Base-by-base conservation (phyloP, 2,329 filamentous ascomycete genomes). In the Pyricularia grisea region DNA sequence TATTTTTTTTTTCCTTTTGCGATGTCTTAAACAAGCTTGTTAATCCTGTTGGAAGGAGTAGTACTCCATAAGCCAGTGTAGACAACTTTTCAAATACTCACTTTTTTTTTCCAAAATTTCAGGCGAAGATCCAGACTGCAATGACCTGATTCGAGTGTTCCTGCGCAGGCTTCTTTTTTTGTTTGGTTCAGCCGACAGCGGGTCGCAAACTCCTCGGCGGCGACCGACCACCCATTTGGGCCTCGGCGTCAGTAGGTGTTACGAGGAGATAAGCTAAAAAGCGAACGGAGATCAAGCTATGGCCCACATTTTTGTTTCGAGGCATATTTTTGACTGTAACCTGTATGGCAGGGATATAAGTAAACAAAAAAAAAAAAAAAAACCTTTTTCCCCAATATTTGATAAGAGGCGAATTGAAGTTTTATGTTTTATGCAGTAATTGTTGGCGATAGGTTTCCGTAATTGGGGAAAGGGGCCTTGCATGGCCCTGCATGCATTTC, bases 181-280 rank as follows among this genome's bases (percentile, higher is more conserved):
- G 10, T 27, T 23, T 12, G n/a, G 58, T 61, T 61, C 58, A 61
- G 58, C 58, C 58, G 58, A 61, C 25, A 23, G 67, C 27, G 42
- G 25, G 66, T 31, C 42, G 42, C 50, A 65, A 68, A 50, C 60
- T 60, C 68, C 63, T 65, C 68, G 64, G 64, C 64, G 63, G 42
- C 30, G 58, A 61, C 11, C 58, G 58, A 25, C 58, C n/a, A 61
- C 12, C 36, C 64, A 63, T 28, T 36, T 23, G 55, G 64, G 65
- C 28, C 68, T 69, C 68, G 68, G 65, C 30, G 7, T 27, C 27
- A 55, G 11, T 36, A 67, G 67, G 69, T 58, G 60, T 68, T 68
- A 68, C 69, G 69, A 70, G 69, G 69, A 70, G 69, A 67, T 70
- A 68, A 64, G 67, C 23, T 68, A 68, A 61, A 61, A 58, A 55